A percentile compares a stretch with the other conserved stretches of the same genome.
Conservation (phyloP, 805 yeast genomes). For the Sugiyamaella mastotermitis region DNA sequence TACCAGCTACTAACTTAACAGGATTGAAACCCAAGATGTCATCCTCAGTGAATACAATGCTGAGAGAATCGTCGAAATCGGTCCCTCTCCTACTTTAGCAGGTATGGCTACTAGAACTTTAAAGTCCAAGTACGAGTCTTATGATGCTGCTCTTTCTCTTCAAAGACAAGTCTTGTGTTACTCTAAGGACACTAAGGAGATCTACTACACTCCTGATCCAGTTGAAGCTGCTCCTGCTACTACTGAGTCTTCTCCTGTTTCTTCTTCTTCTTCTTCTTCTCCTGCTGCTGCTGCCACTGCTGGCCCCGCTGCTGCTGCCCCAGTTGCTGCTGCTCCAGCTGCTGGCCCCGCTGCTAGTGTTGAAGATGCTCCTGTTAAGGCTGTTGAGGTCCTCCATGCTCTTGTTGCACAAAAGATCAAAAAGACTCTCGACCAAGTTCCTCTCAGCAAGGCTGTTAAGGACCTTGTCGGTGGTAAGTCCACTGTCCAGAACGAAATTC, state of each 20-base stretch:
- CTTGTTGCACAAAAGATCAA: conserved; percentile 94
- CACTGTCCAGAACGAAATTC: conserved; percentile 95
- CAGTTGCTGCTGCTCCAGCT: conserved; percentile 61
- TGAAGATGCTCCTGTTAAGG: conserved; percentile 86
- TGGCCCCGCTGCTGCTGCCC: conserved; percentile 53
- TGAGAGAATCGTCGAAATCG: conserved; percentile 96
- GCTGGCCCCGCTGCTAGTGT: conserved; percentile 78
- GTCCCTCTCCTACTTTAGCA: conserved; percentile 97
- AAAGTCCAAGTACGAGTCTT: conserved; percentile 91
- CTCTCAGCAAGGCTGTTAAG: conserved; percentile 89
- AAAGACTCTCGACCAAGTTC: conserved; percentile 78
- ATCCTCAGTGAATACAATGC: conserved; percentile 89
- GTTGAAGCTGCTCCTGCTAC: conserved; percentile 32
- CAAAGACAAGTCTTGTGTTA: conserved; percentile 93
- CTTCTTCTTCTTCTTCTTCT: conserved; percentile 37
- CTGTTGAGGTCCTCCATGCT: conserved; percentile 74
- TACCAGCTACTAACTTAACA: conserved; percentile 7
- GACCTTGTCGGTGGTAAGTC: conserved; percentile 98
- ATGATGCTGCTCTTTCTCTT: conserved; percentile 91
- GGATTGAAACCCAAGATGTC: conserved; percentile 97
- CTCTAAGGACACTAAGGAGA: conserved; percentile 93
- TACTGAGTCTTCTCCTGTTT: conserved; percentile 23
- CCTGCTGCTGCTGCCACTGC: conserved; percentile 54
- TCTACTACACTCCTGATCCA: conserved; percentile 70
- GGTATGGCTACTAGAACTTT: conserved; percentile 98